phyloP scores from a whole-genome alignment of 2,329 filamentous ascomycete genomes.

The Dothiorella sarmentorum region DNA sequence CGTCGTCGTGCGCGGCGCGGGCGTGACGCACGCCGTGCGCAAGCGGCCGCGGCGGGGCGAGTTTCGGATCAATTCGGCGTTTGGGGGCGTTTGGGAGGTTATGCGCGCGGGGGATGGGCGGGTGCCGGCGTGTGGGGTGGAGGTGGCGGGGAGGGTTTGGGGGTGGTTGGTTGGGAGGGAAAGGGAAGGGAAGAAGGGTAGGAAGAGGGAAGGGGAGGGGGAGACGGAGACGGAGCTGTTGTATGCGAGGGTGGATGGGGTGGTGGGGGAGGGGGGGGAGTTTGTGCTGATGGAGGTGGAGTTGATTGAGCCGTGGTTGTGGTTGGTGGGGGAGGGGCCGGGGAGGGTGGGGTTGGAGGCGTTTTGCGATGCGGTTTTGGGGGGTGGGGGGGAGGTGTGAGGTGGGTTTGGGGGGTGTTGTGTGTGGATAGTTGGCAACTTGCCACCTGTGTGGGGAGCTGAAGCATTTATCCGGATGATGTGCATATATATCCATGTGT shows the following conservation, averaged over 20 bases:
- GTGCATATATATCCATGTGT: no score
- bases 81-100: constrained; percentile 2
- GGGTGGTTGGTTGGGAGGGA: constrained; percentile 11
- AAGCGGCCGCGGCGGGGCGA: constrained; percentile 10
- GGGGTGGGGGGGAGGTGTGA: background rate
- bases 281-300: constrained; percentile 19
- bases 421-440: no score
- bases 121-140: constrained; percentile 1
- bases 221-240: background rate
- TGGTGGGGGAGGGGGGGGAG: background rate
- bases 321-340: constrained; percentile 18
- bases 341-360: constrained; percentile 7
- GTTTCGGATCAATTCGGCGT: constrained; percentile 15
- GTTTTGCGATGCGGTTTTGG: constrained; percentile 8
- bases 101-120: background rate
- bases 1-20: background rate
- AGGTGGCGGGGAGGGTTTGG: constrained; percentile 8
- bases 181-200: background rate
- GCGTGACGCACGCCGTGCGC: constrained; percentile 8
- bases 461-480: no score
- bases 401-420: no score
- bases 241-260: constrained; percentile 17
- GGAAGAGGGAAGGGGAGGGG: background rate
- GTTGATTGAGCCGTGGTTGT: constrained; percentile 19
- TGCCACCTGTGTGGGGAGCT: no score